Percentiles rank a stretch among this genome's conserved stretches.
phyloP scores from a whole-genome alignment of 1,284 basidiomycete species.

The Naganishia sp. region DNA sequence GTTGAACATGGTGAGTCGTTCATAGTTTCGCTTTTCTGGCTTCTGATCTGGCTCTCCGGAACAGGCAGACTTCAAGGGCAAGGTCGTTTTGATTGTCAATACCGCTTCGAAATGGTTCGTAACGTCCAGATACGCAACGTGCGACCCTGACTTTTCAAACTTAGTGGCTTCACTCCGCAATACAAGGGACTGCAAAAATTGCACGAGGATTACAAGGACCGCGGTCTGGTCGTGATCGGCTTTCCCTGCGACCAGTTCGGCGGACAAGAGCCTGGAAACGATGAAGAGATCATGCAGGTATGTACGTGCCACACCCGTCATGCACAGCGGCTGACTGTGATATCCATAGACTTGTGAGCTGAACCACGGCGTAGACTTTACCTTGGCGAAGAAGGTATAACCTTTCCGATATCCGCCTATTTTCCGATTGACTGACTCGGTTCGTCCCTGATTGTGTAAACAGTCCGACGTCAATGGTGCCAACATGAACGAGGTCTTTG shows the following conservation, averaged over 20 bases:
- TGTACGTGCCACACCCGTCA: conserved; percentile 27
- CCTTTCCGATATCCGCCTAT: neutral
- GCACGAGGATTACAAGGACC: conserved; percentile 56
- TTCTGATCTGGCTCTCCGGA: neutral
- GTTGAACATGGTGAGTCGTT: conserved; percentile 47
- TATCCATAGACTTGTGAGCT: conserved; percentile 45
- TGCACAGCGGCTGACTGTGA: neutral
- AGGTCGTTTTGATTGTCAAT: conserved; percentile 60
- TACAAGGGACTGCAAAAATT: conserved; percentile 58
- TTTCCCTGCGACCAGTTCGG: conserved; percentile 60
- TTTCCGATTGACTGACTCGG: neutral
- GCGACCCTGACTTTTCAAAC: neutral
- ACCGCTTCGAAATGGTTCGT: conserved; percentile 58
- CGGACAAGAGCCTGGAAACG: conserved; percentile 65
- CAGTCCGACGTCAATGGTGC: conserved; percentile 85
- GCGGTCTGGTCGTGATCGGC: conserved; percentile 56
- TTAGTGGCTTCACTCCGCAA: conserved; percentile 53
- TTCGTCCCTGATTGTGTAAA: neutral
- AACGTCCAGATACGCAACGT: neutral
- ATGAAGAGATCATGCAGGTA: conserved; percentile 63
- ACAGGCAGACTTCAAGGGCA: conserved; percentile 54
- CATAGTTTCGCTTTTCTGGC: conserved; percentile 16
- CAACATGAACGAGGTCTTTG: conserved; percentile 72
- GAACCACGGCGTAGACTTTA: conserved; percentile 75
- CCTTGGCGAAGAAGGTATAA: conserved; percentile 70